Base-by-base conservation (phyloP, 768 basidiomycete species). In the Austroboletus festivus region DNA sequence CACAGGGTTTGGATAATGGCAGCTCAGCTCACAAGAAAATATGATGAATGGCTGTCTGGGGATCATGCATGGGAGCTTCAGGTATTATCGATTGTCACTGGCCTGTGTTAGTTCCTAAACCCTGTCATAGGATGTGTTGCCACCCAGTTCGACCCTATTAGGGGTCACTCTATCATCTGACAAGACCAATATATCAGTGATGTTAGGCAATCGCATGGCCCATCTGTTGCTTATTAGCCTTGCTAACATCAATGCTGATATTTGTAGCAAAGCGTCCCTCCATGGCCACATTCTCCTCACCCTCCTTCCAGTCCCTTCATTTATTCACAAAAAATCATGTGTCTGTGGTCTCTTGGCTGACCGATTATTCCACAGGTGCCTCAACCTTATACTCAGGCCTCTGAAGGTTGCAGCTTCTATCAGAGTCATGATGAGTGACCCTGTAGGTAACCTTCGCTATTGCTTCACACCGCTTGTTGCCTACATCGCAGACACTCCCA, bases 401-500 rank as follows among this genome's bases (percentile, higher is more conserved):
- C 54, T 73, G 20, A 72, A 71, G 41, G 51, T 26, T 11, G 68
- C 69, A 2, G 63, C 67, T 3, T 42, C 30, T 30, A 53, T 44
- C 11, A 66, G 69, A 0, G 38, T 53, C 11, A 57, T 64, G 53
- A 60, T 72, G 60, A 55, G 53, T 6, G 62, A 70, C 44, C 63
- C 59, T 1, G 22, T 19, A 1, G 51, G 59, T 3, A 38, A 53
- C 16, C 21, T 42, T 5, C 46, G 52, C 3, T 58, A 55, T 18
- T 63, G 60, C 31, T 68, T 55, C 45, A 68, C 64, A 0, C 65
- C 63, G 3, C 47, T 70, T 5, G 62, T 54, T 6, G 51, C 61
- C 0, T 67, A 60, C 47, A 69, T 71, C 16, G 63, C 62, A 5
- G 65, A 73, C 48, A 66, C 61, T 8, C 68, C 66, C 0, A 68